Evolutionary conservation across 2,329 filamentous ascomycete genomes (phyloP).

Genomic region (Nemania sp.): DNA sequence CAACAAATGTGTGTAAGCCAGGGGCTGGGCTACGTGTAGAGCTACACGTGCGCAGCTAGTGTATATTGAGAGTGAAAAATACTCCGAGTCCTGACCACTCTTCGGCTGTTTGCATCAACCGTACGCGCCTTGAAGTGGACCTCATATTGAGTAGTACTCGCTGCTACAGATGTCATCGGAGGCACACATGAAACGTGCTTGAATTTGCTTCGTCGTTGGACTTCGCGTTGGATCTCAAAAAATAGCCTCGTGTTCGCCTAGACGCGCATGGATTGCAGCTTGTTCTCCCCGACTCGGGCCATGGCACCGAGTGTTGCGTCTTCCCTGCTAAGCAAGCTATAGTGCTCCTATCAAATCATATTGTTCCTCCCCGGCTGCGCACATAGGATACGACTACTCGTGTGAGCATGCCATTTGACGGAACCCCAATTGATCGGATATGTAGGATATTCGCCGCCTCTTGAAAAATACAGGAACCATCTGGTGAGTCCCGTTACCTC

Average conservation of each 20-base stretch:
- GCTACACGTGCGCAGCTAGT: not conserved
- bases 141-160: not conserved
- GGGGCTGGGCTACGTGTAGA: constrained; percentile 5
- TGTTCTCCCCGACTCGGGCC: not conserved
- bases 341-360: constrained; percentile 4
- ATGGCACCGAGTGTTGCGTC: constrained; percentile 1
- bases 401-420: constrained; percentile 25
- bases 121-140: constrained; percentile 5
- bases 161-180: constrained; percentile 5
- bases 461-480: not conserved
- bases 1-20: not conserved
- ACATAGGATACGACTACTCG: constrained; percentile 16
- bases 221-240: not conserved
- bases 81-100: not conserved
- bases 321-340: constrained; percentile 13
- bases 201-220: constrained; percentile 18
- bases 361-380: constrained; percentile 14
- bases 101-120: constrained; percentile 7
- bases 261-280: not conserved
- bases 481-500: constrained; percentile 9
- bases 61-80: not conserved
- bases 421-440: constrained; percentile 27
- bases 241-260: not conserved
- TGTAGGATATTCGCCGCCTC: not conserved
- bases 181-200: constrained; percentile 19